Percentiles rank a stretch among this genome's conserved stretches.
Conservation (phyloP, 2,329 filamentous ascomycete species). For the Claviceps digitariae region DNA sequence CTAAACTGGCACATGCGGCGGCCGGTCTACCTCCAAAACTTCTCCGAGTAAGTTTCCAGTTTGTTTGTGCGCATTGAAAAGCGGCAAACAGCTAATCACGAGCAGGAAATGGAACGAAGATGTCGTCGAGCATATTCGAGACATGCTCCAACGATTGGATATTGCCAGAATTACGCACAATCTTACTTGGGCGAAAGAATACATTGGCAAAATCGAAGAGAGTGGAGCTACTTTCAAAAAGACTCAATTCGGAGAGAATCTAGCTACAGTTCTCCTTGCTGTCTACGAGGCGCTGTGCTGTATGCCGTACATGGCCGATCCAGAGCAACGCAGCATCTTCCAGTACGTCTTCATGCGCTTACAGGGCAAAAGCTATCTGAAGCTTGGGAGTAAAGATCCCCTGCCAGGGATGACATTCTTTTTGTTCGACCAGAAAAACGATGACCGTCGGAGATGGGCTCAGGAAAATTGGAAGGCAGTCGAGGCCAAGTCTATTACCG, state of each 20-base stretch:
- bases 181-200: slow-evolving; percentile 39
- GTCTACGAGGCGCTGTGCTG: slow-evolving; percentile 85
- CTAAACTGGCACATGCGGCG: slow-evolving; percentile 61
- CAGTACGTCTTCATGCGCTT: slow-evolving; percentile 73
- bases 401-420: slow-evolving; percentile 77
- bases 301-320: slow-evolving; percentile 55
- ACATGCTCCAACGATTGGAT: slow-evolving; percentile 46
- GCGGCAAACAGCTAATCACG: slow-evolving; percentile 10
- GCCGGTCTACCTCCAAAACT: slow-evolving; percentile 44
- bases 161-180: slow-evolving; percentile 47
- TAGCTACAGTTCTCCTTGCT: slow-evolving; percentile 54
- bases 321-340: slow-evolving; percentile 45
- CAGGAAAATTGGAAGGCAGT: slow-evolving; percentile 31
- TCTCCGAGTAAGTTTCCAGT: slow-evolving; percentile 44
- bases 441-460: slow-evolving; percentile 35
- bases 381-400: slow-evolving; percentile 55
- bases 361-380: slow-evolving; percentile 58
- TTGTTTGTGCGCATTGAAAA: background rate
- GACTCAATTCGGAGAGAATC: slow-evolving; percentile 30
- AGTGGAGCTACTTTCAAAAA: slow-evolving; percentile 33
- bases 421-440: slow-evolving; percentile 51
- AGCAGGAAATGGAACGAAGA: slow-evolving; percentile 34
- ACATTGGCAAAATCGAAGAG: slow-evolving; percentile 38
- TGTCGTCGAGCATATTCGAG: slow-evolving; percentile 36
- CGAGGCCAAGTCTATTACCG: slow-evolving; percentile 45